These are phyloP conservation scores for Tilletia indica DNA, from an alignment of 1,284 basidiomycete genomes.

Conservation along the genomic window DNA sequence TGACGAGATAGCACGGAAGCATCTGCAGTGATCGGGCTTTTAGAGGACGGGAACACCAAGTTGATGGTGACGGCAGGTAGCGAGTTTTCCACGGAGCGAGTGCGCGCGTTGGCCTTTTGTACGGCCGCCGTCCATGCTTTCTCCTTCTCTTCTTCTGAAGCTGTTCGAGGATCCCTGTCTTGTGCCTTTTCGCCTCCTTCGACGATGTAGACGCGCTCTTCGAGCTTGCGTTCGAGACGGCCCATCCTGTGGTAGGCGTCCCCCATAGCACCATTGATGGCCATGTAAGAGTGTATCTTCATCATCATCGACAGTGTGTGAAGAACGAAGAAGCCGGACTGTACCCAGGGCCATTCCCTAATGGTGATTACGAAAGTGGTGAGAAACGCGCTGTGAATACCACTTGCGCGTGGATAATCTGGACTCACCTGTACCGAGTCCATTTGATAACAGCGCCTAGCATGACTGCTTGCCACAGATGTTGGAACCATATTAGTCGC, in stretches of 20 bases:
- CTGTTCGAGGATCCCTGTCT: constrained; percentile 25
- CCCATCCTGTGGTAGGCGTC: constrained; percentile 38
- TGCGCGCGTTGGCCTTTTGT: background rate
- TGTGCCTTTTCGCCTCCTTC: constrained; percentile 28
- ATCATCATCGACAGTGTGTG: constrained; percentile 87
- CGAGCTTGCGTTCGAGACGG: constrained; percentile 38
- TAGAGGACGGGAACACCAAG: background rate
- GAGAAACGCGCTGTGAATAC: background rate
- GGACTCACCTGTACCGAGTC: constrained; percentile 36
- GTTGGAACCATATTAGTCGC: constrained; percentile 34
- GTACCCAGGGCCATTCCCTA: constrained; percentile 95
- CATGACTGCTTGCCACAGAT: constrained; percentile 42
- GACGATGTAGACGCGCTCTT: constrained; percentile 41
- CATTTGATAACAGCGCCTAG: constrained; percentile 48
- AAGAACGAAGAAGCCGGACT: constrained; percentile 91
- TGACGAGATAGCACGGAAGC: background rate
- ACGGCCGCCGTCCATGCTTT: constrained; percentile 14
- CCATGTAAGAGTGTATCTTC: constrained; percentile 94
- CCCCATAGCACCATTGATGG: constrained; percentile 81
- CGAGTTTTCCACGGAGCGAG: background rate
- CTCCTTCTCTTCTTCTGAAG: background rate
- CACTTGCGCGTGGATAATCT: background rate
- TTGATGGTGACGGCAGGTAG: background rate
- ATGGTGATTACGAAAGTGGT: background rate
- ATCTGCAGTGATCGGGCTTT: background rate